Evolutionary conservation across 352 stramenopile genomes (phyloP), one percentile per base, ranked within the genome.

Genomic region (Saprolegnia diclina): DNA sequence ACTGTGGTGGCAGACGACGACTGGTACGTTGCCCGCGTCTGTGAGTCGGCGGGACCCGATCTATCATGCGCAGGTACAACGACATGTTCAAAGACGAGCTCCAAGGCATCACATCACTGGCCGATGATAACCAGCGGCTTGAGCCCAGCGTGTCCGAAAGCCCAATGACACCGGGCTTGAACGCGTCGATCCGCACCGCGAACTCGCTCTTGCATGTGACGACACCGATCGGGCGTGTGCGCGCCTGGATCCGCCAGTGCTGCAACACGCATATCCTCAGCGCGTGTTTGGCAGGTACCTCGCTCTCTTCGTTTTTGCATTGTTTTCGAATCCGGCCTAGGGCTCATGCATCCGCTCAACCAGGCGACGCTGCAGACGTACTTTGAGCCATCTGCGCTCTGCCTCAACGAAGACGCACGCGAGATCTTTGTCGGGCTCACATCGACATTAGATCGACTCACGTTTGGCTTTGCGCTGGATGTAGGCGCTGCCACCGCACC

Each of bases 241-340:
- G 63, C n/a, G 63, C 63, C 16, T 69, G 63, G 63, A 69, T 69
- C 38, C 63, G 63, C 21, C 63, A 69, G 13, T 69, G 63, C 53
- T 61, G 45, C 22, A 69, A 69, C 26, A 69, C 63, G 19, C 63
- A 69, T 18, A 26, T 69, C 48, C 53, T 69, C 32, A 69, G 63
- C 48, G 18, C 45, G 35, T 69, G 63, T 37, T 46, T 69, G n/a
- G 63, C 63, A 46, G 63, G 63, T 69, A 38, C n/a, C 4, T 63
- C 24, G 18, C 16, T 21, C 29, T 35, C 11, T 48, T 64, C 32
- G 55, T 64, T 11, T 64, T 42, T 24, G 52, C 19, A 59, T 59
- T 2, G 3, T 32, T 42, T 55, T 16, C 14, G 18, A 35, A 16
- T 61, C 5, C 4, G 38, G 11, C 18, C 11, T 57, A 69, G 63